Base-by-base conservation (phyloP, 2,329 filamentous ascomycete species). In the Xylaria sp. region DNA sequence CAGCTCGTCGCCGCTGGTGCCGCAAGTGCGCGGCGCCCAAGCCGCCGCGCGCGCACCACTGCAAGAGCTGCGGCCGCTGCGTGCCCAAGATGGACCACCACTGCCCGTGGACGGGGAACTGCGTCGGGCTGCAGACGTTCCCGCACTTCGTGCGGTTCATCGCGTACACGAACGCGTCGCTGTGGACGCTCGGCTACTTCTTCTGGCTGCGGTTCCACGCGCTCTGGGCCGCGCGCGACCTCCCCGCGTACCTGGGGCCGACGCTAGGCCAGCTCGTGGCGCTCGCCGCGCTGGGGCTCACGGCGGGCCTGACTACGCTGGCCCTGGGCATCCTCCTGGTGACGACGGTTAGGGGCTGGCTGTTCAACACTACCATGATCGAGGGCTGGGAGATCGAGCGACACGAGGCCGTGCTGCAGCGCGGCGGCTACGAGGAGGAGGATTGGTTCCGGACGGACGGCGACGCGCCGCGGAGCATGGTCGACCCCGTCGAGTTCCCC, bases 21-120 rank as follows among this genome's bases (percentile, higher is more conserved):
- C 85, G 84, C 67, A 92, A 91, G 75, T 96, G 92, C 75, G 79
- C 85, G 48, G 84, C 85, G 33, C 86, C 86, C 11, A 95, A 95
- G 72, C 91, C 92, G 1, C 87, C 89, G 0, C 82, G 92, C 66
- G 86, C 91, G 1, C 92, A 95, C 80, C 92, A 96, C 80, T 96
- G 92, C 78, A 88, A 87, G 65, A 85, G 85, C 68, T 96, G 91
- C 78, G 80, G 81, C 66, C 86, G 88, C 69, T 93, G 90, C 75
- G 85, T 93, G 49, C 89, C 90, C 37, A 90, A 87, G 76, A 93
- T 93, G 90, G 90, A 93, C 77, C 90, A 93, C 77, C 91, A 96
- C 78, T 95, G 91, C 72, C 90, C 91, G 2, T 95, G 91, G 91
- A 94, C 90, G 3, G 80, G 78, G 63, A 94, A 93, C 77, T 96